Base-by-base conservation (phyloP, 2,329 filamentous ascomycete species). In the Rutstroemia sp. region DNA sequence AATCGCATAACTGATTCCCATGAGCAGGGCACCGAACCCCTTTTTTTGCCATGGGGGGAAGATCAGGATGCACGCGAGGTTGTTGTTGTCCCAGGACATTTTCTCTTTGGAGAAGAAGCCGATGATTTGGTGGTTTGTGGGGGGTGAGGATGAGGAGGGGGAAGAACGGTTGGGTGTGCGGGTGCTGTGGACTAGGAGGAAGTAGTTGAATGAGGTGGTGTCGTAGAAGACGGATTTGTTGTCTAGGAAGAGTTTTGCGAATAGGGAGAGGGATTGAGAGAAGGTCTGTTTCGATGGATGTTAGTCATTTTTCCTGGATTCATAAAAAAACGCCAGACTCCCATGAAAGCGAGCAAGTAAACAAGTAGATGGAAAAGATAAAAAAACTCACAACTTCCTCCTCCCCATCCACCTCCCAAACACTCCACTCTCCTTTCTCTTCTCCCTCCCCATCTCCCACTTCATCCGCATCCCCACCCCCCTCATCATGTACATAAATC, bases 51-150 rank as follows among this genome's bases (percentile, higher is more conserved):
- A 97, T 0, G 94, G 94, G 1, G 94, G 94, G 67, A 97, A 97
- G 16, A 97, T 82, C 6, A 97, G 78, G 64, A 99, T 99, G 69
- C 94, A 99, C 1, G 94, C 94, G 5, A 99, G 79, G 63, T 97
- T 99, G 72, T 99, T 97, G 67, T 92, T 92, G 67, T 99, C 94
- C 92, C 94, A 99, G 3, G 90, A 96, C 78, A 96, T 88, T 71
- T 97, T 97, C 72, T 99, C 94, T 70, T 99, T 97, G 61, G 89
- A 95, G 75, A 97, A 99, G 78, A 97, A 97, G n/a, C 94, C 94
- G 1, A 92, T 82, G 30, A 96, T 85, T 67, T 86, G 83, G 19
- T 72, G 68, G 27, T 30, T 42, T 71, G 69, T 19, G 66, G 16
- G 37, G 58, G 27, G 27, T 12, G 27, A 12, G 8, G 27, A 30